Evolutionary conservation across 257 asterid species (phyloP), one percentile per base, ranked within the genome.

Genomic region (Ilex aquifolium): DNA sequence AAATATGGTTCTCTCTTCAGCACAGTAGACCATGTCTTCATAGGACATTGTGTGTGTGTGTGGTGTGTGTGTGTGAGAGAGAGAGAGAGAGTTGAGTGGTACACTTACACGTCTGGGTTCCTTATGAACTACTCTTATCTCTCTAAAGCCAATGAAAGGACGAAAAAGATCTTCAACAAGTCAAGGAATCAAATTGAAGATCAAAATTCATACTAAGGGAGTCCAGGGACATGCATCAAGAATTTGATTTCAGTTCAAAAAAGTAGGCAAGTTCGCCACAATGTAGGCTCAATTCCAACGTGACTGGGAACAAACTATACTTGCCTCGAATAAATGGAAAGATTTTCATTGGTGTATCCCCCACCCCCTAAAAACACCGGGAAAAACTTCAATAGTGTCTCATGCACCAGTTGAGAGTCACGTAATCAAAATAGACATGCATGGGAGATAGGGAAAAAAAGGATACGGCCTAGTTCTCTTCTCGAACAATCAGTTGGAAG

Each of bases 401-500:
- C 2, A 32, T 32, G 54, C 39, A 10, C 21, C 12, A 63, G 12
- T 12, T 13, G 14, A 31, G n/a, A 4, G 29, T 29, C 5, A 57
- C 46, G 40, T 48, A 11, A 44, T 13, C 61, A 49, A 67, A 61
- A 56, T 51, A 55, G 40, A 59, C 59, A 42, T 32, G 36, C 59
- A 31, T 31, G 30, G 63, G 10, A 40, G 27, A 30, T 27, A 50
- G 8, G 59, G n/a, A 21, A 49, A 16, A 63, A 39, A 77, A 77
- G 90, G 93, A 87, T 87, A 87, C 95, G 90, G 13, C 95, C 93
- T 53, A 87, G 70, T 85, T 87, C 90, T 76, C 95, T 82, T 74
- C 95, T 87, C 62, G 90, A 66, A 74, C 85, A 79, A 69, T 85
- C 93, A 42, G 84, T 85, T 48, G 95, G 95, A 76, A 87, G 93